Conservation (phyloP, 345 rosid species). For the Geranium rotundifolium region DNA sequence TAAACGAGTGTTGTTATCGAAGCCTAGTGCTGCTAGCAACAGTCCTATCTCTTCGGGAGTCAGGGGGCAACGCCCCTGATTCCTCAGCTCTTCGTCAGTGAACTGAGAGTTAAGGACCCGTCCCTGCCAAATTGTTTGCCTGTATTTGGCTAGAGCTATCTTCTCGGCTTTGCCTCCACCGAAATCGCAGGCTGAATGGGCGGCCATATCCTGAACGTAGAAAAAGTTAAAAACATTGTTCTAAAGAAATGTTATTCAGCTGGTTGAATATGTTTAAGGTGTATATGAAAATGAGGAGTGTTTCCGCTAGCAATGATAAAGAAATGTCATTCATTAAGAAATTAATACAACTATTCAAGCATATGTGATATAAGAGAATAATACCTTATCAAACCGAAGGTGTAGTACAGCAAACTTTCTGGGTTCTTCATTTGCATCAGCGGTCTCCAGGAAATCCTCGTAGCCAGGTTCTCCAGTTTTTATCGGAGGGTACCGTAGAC, state of each 20-base stretch:
- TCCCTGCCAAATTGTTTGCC: slow-evolving; percentile 93
- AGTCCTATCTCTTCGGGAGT: slow-evolving; percentile 98
- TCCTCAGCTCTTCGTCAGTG: slow-evolving; percentile 78
- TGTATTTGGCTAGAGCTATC: slow-evolving; percentile 79
- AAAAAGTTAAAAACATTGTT: background rate
- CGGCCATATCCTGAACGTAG: slow-evolving; percentile 74
- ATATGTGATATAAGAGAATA: background rate
- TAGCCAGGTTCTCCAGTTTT: slow-evolving; percentile 18
- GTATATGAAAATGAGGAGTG: background rate
- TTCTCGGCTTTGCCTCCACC: slow-evolving; percentile 97
- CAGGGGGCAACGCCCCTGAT: slow-evolving; percentile 91
- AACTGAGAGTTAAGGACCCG: slow-evolving; percentile 89
- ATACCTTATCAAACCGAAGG: slow-evolving; percentile 90
- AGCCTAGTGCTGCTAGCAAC: slow-evolving; percentile 79
- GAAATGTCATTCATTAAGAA: background rate
- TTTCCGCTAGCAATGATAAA: background rate
- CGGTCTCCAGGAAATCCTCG: slow-evolving; percentile 28
- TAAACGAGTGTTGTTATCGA: slow-evolving; percentile 72
- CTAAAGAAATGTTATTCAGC: background rate
- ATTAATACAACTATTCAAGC: background rate
- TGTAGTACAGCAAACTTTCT: slow-evolving; percentile 81
- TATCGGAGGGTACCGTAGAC: slow-evolving; percentile 46
- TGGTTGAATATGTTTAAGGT: background rate
- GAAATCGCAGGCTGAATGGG: slow-evolving; percentile 93
- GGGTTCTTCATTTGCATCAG: slow-evolving; percentile 20